These are phyloP conservation scores for Wickerhamomyces bisporus DNA, from an alignment of 805 yeast genomes.

Conservation along the genomic window DNA sequence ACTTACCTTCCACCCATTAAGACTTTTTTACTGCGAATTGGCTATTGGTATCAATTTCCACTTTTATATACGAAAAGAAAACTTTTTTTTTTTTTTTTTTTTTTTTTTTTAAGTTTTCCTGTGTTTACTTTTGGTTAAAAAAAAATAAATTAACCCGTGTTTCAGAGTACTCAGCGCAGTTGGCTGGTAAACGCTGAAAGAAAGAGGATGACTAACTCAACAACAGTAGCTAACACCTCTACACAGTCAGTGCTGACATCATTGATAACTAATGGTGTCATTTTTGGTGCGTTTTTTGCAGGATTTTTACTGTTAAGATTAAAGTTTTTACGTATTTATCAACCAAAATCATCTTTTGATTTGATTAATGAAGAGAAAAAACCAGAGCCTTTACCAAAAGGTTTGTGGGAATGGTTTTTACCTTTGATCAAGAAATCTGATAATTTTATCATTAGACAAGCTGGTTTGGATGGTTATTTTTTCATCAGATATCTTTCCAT, in stretches of 20 bases:
- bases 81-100: no score
- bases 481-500: slow-evolving; percentile 73
- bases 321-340: slow-evolving; percentile 67
- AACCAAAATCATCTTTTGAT: slow-evolving; percentile 70
- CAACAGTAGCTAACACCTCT: slow-evolving; percentile 38
- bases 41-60: background rate
- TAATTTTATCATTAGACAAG: slow-evolving; percentile 72
- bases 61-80: background rate
- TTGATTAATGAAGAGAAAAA: slow-evolving; percentile 53
- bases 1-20: slow-evolving; percentile 50
- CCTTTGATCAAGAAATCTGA: slow-evolving; percentile 64
- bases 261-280: slow-evolving; percentile 57
- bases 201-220: slow-evolving; percentile 9
- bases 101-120: no score
- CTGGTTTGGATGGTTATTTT: slow-evolving; percentile 93
- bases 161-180: no score
- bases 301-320: slow-evolving; percentile 64
- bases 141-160: no score
- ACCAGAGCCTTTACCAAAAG: slow-evolving; percentile 71
- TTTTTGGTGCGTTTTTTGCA: slow-evolving; percentile 57
- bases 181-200: no score
- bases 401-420: slow-evolving; percentile 64
- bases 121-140: no score
- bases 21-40: background rate
- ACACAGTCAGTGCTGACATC: slow-evolving; percentile 74